phyloP scores from a whole-genome alignment of 108 stramenopile species.

The Skeletonema grethae region DNA sequence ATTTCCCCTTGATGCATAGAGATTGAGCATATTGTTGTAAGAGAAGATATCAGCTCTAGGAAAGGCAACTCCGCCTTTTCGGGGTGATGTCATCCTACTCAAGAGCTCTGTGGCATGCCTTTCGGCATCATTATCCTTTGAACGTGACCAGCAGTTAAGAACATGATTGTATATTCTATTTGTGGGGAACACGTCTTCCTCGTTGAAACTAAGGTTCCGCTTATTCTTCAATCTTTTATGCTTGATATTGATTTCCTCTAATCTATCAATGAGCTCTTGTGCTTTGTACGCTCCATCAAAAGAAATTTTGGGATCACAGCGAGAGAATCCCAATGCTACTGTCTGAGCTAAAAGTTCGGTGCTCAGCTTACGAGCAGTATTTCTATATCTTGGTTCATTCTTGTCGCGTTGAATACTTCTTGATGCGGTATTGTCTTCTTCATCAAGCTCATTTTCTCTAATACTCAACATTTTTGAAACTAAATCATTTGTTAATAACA shows the following conservation, averaged over 20 bases:
- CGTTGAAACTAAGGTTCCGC: constrained; percentile 7
- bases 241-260: constrained; percentile 15
- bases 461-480: constrained; percentile 12
- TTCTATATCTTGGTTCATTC: not conserved
- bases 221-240: constrained; percentile 2
- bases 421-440: not conserved
- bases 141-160: constrained; percentile 41
- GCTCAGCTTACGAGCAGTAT: constrained; percentile 2
- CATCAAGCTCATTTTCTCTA: constrained; percentile 19
- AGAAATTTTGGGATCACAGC: constrained; percentile 28
- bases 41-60: constrained; percentile 37
- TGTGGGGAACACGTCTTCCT: constrained; percentile 23
- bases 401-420: not conserved
- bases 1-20: constrained; percentile 51
- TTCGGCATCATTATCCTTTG: constrained; percentile 23
- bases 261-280: constrained; percentile 22
- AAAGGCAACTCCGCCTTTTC: constrained; percentile 3
- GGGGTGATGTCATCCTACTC: constrained; percentile 19
- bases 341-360: constrained; percentile 35
- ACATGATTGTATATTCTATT: constrained; percentile 35
- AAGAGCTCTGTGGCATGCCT: constrained; percentile 14
- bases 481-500: constrained; percentile 32
- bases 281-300: constrained; percentile 30
- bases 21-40: constrained; percentile 55
- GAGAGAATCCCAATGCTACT: constrained; percentile 39